These are phyloP conservation scores for Agarophyton chilense DNA, from an alignment of 23 red algal species.

Conservation along the genomic window DNA sequence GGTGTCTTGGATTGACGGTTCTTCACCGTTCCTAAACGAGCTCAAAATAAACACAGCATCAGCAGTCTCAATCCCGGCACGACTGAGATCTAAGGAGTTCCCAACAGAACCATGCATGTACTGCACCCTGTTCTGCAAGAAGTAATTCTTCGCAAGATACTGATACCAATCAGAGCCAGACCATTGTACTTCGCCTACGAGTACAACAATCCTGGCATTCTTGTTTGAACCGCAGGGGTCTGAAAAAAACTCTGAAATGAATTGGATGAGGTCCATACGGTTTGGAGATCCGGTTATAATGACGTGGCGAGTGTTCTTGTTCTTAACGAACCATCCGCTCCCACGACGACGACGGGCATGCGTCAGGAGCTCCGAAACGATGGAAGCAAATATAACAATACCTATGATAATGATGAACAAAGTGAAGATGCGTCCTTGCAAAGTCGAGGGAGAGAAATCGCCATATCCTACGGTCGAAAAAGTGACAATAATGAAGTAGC, in stretches of 20 bases:
- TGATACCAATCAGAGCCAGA: constrained; percentile 76
- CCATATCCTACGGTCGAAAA: constrained; percentile 84
- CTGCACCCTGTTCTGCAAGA: constrained; percentile 42
- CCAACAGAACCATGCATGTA: constrained; percentile 52
- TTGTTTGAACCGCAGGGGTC: constrained; percentile 56
- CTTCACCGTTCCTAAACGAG: constrained; percentile 38
- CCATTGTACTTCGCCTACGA: constrained; percentile 70
- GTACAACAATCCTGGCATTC: constrained; percentile 66
- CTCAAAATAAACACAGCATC: constrained; percentile 74
- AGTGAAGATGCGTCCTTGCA: constrained; percentile 74
- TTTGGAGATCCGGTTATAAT: constrained; percentile 73
- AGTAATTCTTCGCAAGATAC: constrained; percentile 54
- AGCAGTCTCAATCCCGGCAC: constrained; percentile 48
- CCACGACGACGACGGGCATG: constrained; percentile 60
- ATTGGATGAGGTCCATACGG: constrained; percentile 63
- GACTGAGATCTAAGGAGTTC: constrained; percentile 43
- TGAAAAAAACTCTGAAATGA: constrained; percentile 75
- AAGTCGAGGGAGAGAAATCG: constrained; percentile 68
- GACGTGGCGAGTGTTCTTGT: constrained; percentile 64
- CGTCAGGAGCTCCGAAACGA: constrained; percentile 49
- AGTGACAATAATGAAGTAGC: constrained; percentile 86
- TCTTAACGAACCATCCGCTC: constrained; percentile 72
- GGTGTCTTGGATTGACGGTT: constrained; percentile 51
- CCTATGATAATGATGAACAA: constrained; percentile 80
- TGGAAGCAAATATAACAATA: constrained; percentile 67